Conservation (phyloP, 169 alveolate genomes). For the Plasmodium adleri region DNA sequence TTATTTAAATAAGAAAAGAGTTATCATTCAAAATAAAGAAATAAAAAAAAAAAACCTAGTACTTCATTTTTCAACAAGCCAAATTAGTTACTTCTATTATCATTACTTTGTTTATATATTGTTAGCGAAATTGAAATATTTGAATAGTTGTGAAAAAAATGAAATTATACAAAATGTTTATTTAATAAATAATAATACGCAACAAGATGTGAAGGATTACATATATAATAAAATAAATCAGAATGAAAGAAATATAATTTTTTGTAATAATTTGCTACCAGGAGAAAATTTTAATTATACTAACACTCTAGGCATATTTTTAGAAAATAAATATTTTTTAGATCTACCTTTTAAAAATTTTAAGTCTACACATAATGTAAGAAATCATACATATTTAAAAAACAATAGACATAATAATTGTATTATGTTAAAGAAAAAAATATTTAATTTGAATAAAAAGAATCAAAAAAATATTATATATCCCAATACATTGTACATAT, state of each 20-base stretch:
- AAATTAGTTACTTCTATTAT: slow-evolving; percentile 66
- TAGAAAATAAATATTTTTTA: slow-evolving; percentile 51
- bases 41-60: slow-evolving; percentile 41
- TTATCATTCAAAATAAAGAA: neutral
- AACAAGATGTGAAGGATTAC: slow-evolving; percentile 20
- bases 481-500: slow-evolving; percentile 29
- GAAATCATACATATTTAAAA: neutral
- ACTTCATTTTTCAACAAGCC: slow-evolving; percentile 54
- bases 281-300: slow-evolving; percentile 44
- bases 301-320: slow-evolving; percentile 25
- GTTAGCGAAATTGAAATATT: slow-evolving; percentile 37
- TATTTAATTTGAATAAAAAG: neutral
- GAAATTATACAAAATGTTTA: slow-evolving; percentile 49
- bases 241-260: slow-evolving; percentile 24
- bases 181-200: slow-evolving; percentile 23
- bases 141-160: slow-evolving; percentile 44
- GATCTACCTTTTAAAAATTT: slow-evolving; percentile 6
- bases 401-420: neutral
- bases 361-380: neutral
- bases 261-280: slow-evolving; percentile 56
- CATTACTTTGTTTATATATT: slow-evolving; percentile 71
- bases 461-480: slow-evolving; percentile 1
- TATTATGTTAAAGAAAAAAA: neutral
- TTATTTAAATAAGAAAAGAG: slow-evolving; percentile 14
- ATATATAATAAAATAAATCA: slow-evolving; percentile 50